Conservation (phyloP, 805 yeast species). For the Wickerhamomyces queroliae region DNA sequence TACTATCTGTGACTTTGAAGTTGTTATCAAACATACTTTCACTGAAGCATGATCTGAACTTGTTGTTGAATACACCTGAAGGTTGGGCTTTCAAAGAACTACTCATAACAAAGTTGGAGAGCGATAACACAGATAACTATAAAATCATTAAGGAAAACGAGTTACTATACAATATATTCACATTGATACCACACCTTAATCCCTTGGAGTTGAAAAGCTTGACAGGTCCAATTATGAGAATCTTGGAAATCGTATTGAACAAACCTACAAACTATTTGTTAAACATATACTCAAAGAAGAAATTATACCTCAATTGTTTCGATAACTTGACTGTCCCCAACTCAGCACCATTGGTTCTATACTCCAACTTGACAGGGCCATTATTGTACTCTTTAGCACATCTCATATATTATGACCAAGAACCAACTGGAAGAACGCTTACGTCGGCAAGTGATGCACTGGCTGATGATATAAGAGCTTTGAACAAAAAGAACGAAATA, state of each 20-base stretch:
- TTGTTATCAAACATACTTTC: conserved; percentile 5
- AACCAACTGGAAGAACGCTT: background rate
- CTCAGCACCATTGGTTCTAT: conserved; percentile 11
- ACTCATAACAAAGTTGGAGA: background rate
- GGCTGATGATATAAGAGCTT: background rate
- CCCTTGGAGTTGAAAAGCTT: conserved; percentile 10
- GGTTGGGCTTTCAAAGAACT: conserved; percentile 1
- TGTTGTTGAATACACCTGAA: conserved; percentile 4
- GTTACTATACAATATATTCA: conserved; percentile 9
- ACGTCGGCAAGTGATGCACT: conserved; percentile 2
- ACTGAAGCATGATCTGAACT: conserved; percentile 3
- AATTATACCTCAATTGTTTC: conserved; percentile 10
- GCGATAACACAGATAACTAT: background rate
- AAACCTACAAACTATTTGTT: conserved; percentile 4
- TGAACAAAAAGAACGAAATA: conserved; percentile 7
- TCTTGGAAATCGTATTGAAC: conserved; percentile 5
- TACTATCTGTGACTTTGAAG: conserved; percentile 6
- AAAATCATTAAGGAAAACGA: conserved; percentile 2
- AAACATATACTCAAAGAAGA: conserved; percentile 1
- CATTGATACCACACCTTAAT: conserved; percentile 17
- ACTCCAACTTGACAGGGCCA: conserved; percentile 14
- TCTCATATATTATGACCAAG: conserved; percentile 11
- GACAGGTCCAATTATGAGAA: conserved; percentile 7
- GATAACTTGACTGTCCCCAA: conserved; percentile 12
- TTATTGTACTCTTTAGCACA: conserved; percentile 17